These are phyloP conservation scores for Aspergillus cejpii DNA, from an alignment of 2,329 filamentous ascomycete species.

Conservation along the genomic window DNA sequence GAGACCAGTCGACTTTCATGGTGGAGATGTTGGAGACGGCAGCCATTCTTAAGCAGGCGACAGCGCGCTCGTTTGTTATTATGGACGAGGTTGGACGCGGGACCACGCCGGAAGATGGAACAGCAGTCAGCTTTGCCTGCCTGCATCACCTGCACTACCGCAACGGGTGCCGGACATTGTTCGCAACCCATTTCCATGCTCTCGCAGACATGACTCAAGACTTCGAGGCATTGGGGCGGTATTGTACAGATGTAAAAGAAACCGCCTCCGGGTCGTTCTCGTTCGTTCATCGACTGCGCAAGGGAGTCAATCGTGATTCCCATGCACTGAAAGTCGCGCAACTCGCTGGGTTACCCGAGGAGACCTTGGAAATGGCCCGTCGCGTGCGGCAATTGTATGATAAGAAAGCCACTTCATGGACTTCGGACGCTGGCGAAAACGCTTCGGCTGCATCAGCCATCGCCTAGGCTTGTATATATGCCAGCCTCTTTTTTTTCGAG, in stretches of 20 bases:
- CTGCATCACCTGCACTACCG: slow-evolving; percentile 73
- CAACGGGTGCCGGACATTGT: slow-evolving; percentile 73
- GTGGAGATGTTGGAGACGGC: slow-evolving; percentile 98
- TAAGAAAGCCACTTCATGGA: not conserved
- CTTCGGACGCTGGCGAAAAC: not conserved
- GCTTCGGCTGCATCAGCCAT: not conserved
- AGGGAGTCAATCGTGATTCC: slow-evolving; percentile 75
- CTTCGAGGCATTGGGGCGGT: slow-evolving; percentile 58
- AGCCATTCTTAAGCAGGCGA: slow-evolving; percentile 78
- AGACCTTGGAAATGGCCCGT: slow-evolving; percentile 62
- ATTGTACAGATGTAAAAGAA: slow-evolving; percentile 86
- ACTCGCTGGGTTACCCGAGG: slow-evolving; percentile 72
- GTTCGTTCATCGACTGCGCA: slow-evolving; percentile 75
- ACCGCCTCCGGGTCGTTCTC: slow-evolving; percentile 63
- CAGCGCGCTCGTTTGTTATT: slow-evolving; percentile 78
- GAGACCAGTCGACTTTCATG: slow-evolving; percentile 97
- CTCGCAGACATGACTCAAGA: slow-evolving; percentile 68
- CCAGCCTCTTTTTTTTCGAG: not conserved
- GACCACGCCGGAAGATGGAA: slow-evolving; percentile 86
- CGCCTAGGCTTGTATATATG: not conserved
- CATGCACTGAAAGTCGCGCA: slow-evolving; percentile 93
- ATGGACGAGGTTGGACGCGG: slow-evolving; percentile 98
- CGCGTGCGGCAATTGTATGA: slow-evolving; percentile 43
- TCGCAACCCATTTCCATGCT: slow-evolving; percentile 90
- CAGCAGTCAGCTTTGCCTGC: slow-evolving; percentile 82